Evolutionary conservation across 1,139 yeast genomes (phyloP).

Genomic region (Suhomyces choctaworum): DNA sequence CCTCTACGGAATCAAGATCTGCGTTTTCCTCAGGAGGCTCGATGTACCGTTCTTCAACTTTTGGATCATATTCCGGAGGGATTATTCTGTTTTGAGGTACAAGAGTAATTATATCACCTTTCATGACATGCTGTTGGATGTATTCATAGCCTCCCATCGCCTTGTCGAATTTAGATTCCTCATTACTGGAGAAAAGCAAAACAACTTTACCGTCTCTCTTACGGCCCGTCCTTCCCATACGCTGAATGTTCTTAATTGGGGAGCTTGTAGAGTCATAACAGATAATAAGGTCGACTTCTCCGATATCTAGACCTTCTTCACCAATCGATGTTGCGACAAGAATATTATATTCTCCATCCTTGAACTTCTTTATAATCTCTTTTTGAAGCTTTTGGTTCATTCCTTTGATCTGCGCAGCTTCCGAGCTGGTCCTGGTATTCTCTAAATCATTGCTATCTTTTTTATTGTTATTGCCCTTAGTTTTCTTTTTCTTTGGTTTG

Average conservation of each 20-base stretch:
- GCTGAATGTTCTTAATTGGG: slow-evolving; percentile 88
- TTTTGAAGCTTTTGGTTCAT: slow-evolving; percentile 77
- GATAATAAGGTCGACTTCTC: slow-evolving; percentile 91
- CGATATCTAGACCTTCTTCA: slow-evolving; percentile 97
- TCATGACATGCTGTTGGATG: slow-evolving; percentile 66
- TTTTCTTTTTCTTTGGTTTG: slow-evolving; percentile 31
- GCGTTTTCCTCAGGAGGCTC: slow-evolving; percentile 70
- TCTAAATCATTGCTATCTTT: slow-evolving; percentile 17
- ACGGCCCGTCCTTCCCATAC: slow-evolving; percentile 99
- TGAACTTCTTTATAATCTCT: slow-evolving; percentile 71
- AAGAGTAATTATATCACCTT: slow-evolving; percentile 42
- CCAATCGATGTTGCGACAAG: slow-evolving; percentile 97
- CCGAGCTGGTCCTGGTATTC: slow-evolving; percentile 41
- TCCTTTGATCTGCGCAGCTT: slow-evolving; percentile 53
- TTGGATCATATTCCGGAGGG: slow-evolving; percentile 57
- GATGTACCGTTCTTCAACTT: slow-evolving; percentile 54
- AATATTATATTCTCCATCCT: slow-evolving; percentile 68
- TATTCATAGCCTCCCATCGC: slow-evolving; percentile 83
- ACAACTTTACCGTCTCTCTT: slow-evolving; percentile 84
- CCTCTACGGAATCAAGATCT: slow-evolving; percentile 52
- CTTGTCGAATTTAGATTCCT: slow-evolving; percentile 73
- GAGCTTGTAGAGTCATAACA: slow-evolving; percentile 93
- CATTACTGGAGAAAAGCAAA: slow-evolving; percentile 76
- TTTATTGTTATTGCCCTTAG: slow-evolving; percentile 25
- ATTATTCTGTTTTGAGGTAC: slow-evolving; percentile 61